These are phyloP conservation scores for Cercospora brassicicola DNA, from an alignment of 2,329 filamentous ascomycete species.

Conservation along the genomic window DNA sequence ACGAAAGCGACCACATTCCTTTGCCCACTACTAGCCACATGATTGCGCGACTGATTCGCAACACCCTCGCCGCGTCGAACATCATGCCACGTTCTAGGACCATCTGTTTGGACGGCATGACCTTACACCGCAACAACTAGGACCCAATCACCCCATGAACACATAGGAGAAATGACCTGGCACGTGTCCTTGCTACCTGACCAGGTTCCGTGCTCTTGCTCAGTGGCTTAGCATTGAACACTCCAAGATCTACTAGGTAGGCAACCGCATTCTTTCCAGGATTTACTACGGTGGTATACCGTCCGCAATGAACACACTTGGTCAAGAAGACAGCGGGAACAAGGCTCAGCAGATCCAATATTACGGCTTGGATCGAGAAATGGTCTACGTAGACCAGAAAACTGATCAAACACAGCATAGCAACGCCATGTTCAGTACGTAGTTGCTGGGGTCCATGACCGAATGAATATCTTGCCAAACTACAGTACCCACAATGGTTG, in stretches of 20 bases:
- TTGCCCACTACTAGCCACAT: neutral
- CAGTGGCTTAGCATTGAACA: neutral
- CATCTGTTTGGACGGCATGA: neutral
- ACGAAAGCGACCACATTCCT: neutral
- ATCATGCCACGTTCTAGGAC: neutral
- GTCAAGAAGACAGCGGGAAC: neutral
- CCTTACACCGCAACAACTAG: neutral
- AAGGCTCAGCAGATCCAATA: neutral
- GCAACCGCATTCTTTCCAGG: slow-evolving; percentile 2
- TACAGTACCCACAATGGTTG: neutral
- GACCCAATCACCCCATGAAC: neutral
- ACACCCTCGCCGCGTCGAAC: neutral
- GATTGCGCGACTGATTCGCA: neutral
- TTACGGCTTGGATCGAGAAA: neutral
- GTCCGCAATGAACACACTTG: neutral
- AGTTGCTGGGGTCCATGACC: neutral
- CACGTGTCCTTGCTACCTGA: neutral
- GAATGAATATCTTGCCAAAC: neutral
- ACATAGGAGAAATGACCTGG: neutral
- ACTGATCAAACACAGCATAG: neutral
- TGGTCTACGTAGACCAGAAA: neutral
- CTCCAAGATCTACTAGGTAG: neutral
- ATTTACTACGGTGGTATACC: neutral
- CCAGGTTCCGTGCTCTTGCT: neutral
- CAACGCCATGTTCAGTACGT: neutral